Evolutionary conservation across 306 rosid species (phyloP), one percentile per base, ranked within the genome.

Genomic region (Begonia fuchsioides): DNA sequence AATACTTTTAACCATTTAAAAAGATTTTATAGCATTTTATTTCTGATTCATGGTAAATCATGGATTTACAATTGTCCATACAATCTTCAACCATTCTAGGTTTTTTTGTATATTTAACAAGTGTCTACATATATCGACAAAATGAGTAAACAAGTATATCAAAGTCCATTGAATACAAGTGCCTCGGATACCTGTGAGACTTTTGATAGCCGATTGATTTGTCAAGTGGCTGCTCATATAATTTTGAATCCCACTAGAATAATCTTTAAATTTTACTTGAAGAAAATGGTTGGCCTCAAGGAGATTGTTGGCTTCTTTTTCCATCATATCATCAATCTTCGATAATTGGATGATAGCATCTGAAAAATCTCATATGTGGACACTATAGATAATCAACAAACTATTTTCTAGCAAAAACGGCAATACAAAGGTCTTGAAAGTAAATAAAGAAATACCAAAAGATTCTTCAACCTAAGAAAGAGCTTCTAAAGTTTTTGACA

Each of bases 261-360:
- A 90, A 43, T 79, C 92, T 63, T 68, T 65, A 68, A 79, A 82
- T 70, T 72, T 81, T 49, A 62, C 43, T 35, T 79, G 80, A 62
- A 90, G 92, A 73, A 71, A 13, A 61, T 75, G 61, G 18, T 79
- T 75, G 45, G 64, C 79, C 65, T 78, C 66, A 12, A 47, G 59
- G 18, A 90, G 73, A 57, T 68, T 67, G 49, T 56, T 49, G 45
- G 76, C 79, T 77, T 90, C 98, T 72, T 74, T 74, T 69, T 79
- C 68, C 68, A 64, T 69, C 87, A 85, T 72, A 60, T 79, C 82
- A 55, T 79, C 98, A 63, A 90, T 75, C 81, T 71, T 85, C 47
- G 92, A 73, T 65, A 79, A 65, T 38, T 67, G 81, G 26, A 71
- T 49, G 56, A 76, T 54, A 58, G 77, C 81, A 71, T 77, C 98